phyloP scores from a whole-genome alignment of 768 basidiomycete species.

The Coprinopsis cinerea region DNA sequence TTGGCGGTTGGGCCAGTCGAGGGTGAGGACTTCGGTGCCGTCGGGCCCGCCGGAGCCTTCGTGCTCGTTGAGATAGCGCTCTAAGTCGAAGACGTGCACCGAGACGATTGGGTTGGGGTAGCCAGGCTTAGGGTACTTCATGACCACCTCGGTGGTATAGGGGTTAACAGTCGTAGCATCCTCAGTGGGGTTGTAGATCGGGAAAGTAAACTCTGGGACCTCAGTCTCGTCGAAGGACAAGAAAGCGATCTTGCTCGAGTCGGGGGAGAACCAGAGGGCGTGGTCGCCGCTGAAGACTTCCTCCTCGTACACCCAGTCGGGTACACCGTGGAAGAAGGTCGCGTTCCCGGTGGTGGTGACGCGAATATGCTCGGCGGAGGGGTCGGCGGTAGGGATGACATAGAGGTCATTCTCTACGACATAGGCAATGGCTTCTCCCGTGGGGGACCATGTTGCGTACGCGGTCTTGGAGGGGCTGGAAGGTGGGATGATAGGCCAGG shows the following conservation, averaged over 20 bases:
- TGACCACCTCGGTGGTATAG: conserved; percentile 68
- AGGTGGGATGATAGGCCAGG: conserved; percentile 66
- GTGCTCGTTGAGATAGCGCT: conserved; percentile 36
- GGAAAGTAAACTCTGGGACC: conserved; percentile 83
- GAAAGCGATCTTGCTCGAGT: conserved; percentile 72
- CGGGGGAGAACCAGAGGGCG: conserved; percentile 91
- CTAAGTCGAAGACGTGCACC: conserved; percentile 78
- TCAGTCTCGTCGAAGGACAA: conserved; percentile 82
- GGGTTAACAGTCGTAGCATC: conserved; percentile 68
- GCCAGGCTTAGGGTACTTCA: conserved; percentile 86
- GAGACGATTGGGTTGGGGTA: conserved; percentile 84
- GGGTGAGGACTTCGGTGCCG: conserved; percentile 11
- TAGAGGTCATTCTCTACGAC: conserved; percentile 89
- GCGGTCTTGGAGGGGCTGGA: conserved; percentile 65
- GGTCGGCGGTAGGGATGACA: conserved; percentile 60
- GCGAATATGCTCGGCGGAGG: conserved; percentile 49
- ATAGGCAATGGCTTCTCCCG: conserved; percentile 77
- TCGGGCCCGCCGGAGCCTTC: conserved; percentile 17
- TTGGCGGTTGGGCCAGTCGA: conserved; percentile 38
- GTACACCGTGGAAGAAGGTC: conserved; percentile 88
- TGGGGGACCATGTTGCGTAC: conserved; percentile 86
- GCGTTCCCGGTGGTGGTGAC: conserved; percentile 79
- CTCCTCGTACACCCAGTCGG: conserved; percentile 98
- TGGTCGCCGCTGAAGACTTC: conserved; percentile 72
- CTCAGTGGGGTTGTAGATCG: conserved; percentile 84